Evolutionary conservation across 2,329 filamentous ascomycete genomes (phyloP).

Genomic region (Xylariaceae sp.): DNA sequence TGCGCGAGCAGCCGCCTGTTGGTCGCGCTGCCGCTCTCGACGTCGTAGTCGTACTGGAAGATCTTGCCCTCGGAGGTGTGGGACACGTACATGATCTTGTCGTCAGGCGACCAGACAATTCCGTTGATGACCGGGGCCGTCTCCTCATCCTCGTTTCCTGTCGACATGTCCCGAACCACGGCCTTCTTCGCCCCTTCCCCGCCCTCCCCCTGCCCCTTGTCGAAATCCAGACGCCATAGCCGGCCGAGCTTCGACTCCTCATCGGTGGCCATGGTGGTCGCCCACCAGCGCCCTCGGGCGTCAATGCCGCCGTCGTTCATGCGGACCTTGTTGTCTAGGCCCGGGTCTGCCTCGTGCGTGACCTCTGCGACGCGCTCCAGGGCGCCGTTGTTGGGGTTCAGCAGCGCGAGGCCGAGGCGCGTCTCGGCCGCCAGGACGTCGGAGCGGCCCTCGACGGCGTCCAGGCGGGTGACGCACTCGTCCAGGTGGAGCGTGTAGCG

Average conservation of each 20-base stretch:
- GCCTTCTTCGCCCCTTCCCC: conserved; percentile 1
- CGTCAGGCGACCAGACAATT: conserved; percentile 22
- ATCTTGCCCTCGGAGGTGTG: conserved; percentile 10
- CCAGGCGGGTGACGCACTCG: conserved; percentile 20
- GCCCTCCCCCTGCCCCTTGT: not conserved
- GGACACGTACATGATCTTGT: conserved; percentile 12
- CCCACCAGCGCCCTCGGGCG: conserved; percentile 21
- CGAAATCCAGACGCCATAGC: conserved; percentile 21
- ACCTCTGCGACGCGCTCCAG: conserved; percentile 16
- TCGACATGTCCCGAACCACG: conserved; percentile 10
- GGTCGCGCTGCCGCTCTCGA: conserved; percentile 7
- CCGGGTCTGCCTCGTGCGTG: conserved; percentile 6
- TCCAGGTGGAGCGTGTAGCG: conserved; percentile 11
- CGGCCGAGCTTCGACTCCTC: conserved; percentile 20
- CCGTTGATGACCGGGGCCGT: conserved; percentile 21
- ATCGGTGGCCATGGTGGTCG: conserved; percentile 22
- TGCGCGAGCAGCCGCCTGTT: conserved; percentile 11
- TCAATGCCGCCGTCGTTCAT: conserved; percentile 25
- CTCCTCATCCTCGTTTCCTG: conserved; percentile 6
- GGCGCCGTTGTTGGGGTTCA: conserved; percentile 15
- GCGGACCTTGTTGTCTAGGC: conserved; percentile 18
- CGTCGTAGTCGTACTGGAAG: conserved; percentile 16
- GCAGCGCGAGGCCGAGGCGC: conserved; percentile 16
- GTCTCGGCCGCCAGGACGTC: conserved; percentile 22
- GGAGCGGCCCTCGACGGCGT: conserved; percentile 13